phyloP scores from a whole-genome alignment of 140 eudicot species.

The Flaveria floridana region DNA sequence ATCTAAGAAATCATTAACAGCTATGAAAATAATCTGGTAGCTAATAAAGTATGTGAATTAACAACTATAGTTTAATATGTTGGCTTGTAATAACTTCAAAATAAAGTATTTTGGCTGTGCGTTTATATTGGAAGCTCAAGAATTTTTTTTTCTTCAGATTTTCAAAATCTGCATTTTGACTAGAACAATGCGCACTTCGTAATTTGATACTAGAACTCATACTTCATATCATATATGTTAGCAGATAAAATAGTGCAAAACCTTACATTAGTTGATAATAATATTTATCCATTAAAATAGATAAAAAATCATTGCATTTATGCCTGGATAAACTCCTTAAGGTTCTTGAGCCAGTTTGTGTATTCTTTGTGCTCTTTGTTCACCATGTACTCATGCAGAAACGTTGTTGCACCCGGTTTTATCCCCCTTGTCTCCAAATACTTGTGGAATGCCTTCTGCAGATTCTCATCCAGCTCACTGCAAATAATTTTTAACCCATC shows the following conservation, averaged over 20 bases:
- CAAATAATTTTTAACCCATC: background rate
- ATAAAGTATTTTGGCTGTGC: too few relatives aligned
- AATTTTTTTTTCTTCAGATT: too few relatives aligned
- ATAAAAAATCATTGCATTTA: slow-evolving; percentile 21
- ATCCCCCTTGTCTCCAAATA: slow-evolving; percentile 88
- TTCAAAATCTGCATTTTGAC: too few relatives aligned
- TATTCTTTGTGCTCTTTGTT: slow-evolving; percentile 82
- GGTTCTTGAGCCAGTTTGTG: slow-evolving; percentile 66
- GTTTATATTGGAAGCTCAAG: too few relatives aligned
- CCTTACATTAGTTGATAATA: background rate
- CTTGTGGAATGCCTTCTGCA: slow-evolving; percentile 91
- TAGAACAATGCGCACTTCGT: too few relatives aligned
- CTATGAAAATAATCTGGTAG: too few relatives aligned
- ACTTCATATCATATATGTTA: too few relatives aligned
- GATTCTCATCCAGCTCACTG: slow-evolving; percentile 89
- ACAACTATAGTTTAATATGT: too few relatives aligned
- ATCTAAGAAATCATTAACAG: too few relatives aligned
- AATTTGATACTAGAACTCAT: too few relatives aligned
- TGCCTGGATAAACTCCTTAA: slow-evolving; percentile 75
- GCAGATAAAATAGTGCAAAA: background rate
- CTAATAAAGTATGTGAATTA: too few relatives aligned
- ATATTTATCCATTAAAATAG: background rate
- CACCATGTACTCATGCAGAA: slow-evolving; percentile 82
- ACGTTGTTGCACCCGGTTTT: slow-evolving; percentile 65
- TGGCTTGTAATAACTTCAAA: too few relatives aligned